phyloP scores from a whole-genome alignment of 1,284 basidiomycete genomes.

The Austroboletus rostrupii region DNA sequence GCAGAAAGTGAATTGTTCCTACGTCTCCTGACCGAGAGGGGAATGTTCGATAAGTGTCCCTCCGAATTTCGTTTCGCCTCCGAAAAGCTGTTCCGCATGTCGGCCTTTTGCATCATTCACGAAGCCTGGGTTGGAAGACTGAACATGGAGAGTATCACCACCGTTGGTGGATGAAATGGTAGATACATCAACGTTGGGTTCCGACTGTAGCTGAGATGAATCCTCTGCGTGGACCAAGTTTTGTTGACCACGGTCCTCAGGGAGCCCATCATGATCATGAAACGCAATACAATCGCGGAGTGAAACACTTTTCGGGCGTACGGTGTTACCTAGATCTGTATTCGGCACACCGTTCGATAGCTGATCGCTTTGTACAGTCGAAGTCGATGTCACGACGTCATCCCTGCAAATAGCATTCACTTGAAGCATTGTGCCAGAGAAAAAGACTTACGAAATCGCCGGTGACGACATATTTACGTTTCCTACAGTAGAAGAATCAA shows the following conservation, averaged over 20 bases:
- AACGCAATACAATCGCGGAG: neutral
- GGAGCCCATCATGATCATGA: neutral
- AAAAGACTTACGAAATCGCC: constrained; percentile 1
- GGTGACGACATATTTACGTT: neutral
- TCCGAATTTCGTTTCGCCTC: neutral
- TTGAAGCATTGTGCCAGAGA: neutral
- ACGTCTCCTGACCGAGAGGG: neutral
- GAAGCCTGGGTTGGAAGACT: neutral
- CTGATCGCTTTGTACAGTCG: neutral
- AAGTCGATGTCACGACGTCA: neutral
- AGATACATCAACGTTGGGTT: neutral
- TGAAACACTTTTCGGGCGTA: neutral
- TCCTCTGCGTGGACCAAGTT: neutral
- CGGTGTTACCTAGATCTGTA: neutral
- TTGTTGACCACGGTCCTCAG: neutral
- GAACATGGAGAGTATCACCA: neutral
- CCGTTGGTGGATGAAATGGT: neutral
- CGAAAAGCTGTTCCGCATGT: neutral
- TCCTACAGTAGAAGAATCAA: neutral
- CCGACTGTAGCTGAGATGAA: neutral
- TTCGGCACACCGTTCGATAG: neutral
- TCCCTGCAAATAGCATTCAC: constrained; percentile 1
- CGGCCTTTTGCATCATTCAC: neutral
- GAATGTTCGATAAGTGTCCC: neutral
- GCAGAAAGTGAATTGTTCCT: neutral